Evolutionary conservation across 306 rosid species (phyloP).

Genomic region (Trifolium subterraneum): DNA sequence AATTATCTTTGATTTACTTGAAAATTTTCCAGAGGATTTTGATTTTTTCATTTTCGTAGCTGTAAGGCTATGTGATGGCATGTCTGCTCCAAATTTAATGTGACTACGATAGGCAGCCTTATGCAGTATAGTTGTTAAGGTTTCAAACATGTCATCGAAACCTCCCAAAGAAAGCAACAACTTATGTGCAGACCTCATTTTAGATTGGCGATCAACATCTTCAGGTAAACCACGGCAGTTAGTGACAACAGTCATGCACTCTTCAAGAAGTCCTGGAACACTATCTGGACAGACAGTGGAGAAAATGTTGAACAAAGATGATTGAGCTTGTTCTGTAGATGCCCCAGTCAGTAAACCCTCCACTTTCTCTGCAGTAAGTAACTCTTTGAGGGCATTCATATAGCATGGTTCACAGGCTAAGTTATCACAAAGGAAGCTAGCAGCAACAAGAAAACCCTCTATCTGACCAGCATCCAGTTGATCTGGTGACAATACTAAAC

Average conservation of each 20-base stretch:
- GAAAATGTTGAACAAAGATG: conserved; percentile 72
- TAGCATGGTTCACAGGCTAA: conserved; percentile 57
- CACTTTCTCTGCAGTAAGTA: conserved; percentile 65
- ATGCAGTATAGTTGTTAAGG: conserved; percentile 65
- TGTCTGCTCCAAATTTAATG: conserved; percentile 67
- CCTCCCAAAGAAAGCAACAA: conserved; percentile 70
- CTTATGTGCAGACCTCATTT: conserved; percentile 86
- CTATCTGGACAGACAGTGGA: conserved; percentile 67
- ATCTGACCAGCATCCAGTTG: conserved; percentile 54
- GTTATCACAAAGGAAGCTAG: conserved; percentile 61
- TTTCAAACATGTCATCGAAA: conserved; percentile 76
- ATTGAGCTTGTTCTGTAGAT: conserved; percentile 64
- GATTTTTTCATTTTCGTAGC: conserved; percentile 56
- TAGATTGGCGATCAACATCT: conserved; percentile 70
- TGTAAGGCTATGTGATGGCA: conserved; percentile 54
- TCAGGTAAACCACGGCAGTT: conserved; percentile 76
- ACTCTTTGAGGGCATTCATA: conserved; percentile 61
- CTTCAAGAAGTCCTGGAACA: conserved; percentile 64
- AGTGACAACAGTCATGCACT: conserved; percentile 64
- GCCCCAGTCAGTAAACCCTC: conserved; percentile 62
- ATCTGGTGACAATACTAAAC: conserved; percentile 61
- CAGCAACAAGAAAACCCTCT: conserved; percentile 82
- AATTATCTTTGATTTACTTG: conserved; percentile 54
- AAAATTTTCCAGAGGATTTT: conserved; percentile 56
- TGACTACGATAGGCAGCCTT: conserved; percentile 86